Percentiles rank a stretch among this genome's conserved stretches.
Evolutionary conservation across 2,329 filamentous ascomycete genomes (phyloP).

Genomic region (Colletotrichum tropicale): DNA sequence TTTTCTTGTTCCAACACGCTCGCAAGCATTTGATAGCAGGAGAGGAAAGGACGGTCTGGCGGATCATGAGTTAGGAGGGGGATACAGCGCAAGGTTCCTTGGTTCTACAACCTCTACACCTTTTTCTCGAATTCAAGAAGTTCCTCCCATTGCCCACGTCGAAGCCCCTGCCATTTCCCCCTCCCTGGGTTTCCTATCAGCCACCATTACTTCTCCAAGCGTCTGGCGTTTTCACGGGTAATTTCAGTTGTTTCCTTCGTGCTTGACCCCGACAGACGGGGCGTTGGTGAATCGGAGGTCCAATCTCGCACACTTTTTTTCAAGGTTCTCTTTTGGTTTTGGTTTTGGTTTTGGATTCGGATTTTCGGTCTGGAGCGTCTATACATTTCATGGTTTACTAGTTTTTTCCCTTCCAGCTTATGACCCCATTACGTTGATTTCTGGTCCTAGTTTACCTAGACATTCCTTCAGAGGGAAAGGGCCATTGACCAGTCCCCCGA

Average conservation of each 20-base stretch:
- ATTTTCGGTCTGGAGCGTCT: background rate
- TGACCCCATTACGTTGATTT: background rate
- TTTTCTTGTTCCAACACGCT: background rate
- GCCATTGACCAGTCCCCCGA: background rate
- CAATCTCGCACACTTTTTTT: background rate
- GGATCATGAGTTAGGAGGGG: background rate
- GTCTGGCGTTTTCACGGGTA: background rate
- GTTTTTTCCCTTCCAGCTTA: background rate
- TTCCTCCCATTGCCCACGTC: slow-evolving; percentile 2
- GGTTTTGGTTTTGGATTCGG: background rate
- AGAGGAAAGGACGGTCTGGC: background rate
- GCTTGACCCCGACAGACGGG: background rate
- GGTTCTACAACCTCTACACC: slow-evolving; percentile 6
- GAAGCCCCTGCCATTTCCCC: background rate
- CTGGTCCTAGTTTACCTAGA: background rate
- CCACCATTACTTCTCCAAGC: background rate
- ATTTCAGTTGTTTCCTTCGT: background rate
- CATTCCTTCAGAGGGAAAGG: background rate
- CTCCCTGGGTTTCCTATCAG: background rate
- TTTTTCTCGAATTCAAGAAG: slow-evolving; percentile 19
- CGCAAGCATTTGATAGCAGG: background rate
- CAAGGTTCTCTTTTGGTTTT: background rate
- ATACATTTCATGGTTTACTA: background rate
- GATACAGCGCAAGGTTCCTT: background rate
- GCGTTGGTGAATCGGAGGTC: background rate